Base-by-base conservation (phyloP, 768 basidiomycete genomes). In the Cubamyces sp. region DNA sequence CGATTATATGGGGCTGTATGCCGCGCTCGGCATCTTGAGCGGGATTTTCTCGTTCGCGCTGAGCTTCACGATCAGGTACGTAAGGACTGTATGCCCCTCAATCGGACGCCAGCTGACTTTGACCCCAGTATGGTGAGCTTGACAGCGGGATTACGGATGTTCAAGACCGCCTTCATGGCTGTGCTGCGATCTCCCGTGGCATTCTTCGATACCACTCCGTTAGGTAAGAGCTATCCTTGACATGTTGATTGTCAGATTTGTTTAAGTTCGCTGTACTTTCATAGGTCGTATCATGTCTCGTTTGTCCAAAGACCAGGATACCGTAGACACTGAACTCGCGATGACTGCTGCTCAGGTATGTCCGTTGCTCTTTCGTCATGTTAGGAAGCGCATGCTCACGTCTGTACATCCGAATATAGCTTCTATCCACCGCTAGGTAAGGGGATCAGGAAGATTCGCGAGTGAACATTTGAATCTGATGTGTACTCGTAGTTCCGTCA, bases 131-230 rank as follows among this genome's bases (percentile, higher is more conserved):
- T 78, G 18, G 67, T 72, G 7, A 75, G 71, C 16, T 66, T 80
- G 26, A 60, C 65, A 1, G 81, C 80, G 0, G 77, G 75, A 0
- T 71, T 76, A 26, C 57, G 72, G 9, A 70, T 91, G 41, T 90
- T 88, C 74, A 82, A 77, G 65, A 71, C 75, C 5, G 87, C 87
- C 0, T 74, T 91, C 11, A 69, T 64, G 5, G 77, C 79, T 15
- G 86, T 92, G 4, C 68, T 92, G 55, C 74, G 80, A 4, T 87
- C 87, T 9, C 85, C 87, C 0, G 71, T 79, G 0, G 82, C 85
- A 3, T 91, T 90, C 75, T 90, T 89, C 68, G 90, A 92, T 68
- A 87, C 87, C 0, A 90, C 88, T 0, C 87, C 87, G 0, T 80
- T 87, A 69, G 86, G 86, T 85, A 66, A 37, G 74, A 62, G 19